Base-by-base conservation (phyloP, 306 rosid genomes). In the Fragaria nilgerrensis region DNA sequence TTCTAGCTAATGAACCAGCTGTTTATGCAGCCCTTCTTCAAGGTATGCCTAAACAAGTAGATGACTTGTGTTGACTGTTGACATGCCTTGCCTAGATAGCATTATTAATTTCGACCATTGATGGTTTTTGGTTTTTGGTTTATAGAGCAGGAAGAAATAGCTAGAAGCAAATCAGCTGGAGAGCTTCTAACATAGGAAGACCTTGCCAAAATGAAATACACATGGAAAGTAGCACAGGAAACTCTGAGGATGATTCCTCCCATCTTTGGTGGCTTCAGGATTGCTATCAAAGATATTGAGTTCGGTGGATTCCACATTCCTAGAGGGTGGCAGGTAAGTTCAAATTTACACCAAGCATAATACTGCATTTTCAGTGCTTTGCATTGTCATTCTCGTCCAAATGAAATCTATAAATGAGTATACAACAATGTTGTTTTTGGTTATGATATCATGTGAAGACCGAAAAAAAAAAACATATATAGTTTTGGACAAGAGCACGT, bases 311-410 rank as follows among this genome's bases (percentile, higher is more conserved):
- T 88, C 79, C 62, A 82, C 44, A 90, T 93, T 64, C 98, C 93
- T 6, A 86, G 89, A 84, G 98, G 97, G 75, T 93, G 96, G 98
- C 97, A 89, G 75, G 98, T 93, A 79, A 82, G 85, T 82, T 66
- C 81, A 79, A 73, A 43, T 44, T 6, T 36, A 1, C 19, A 12
- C 19, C 53, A 20, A 20, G 17, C 14, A 9, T 32, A 20, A 29
- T 9, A 20, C 11, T 8, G 2, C 11, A 29, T 29, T 29, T 29
- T 29, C 32, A 29, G 32, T 29, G 32, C 32, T 29, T 29, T 29
- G 3, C 32, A 29, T 29, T 29, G 32, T 29, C 32, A 29, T 29
- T 29, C 32, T 29, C 32, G 3, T 29, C 32, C 32, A 29, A 29
- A 29, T 29, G 32, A 29, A 29, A 29, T 29, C 32, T 29, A 29